These are phyloP conservation scores for Neoarthrinium moseri DNA, from an alignment of 2,329 filamentous ascomycete genomes.

Conservation along the genomic window DNA sequence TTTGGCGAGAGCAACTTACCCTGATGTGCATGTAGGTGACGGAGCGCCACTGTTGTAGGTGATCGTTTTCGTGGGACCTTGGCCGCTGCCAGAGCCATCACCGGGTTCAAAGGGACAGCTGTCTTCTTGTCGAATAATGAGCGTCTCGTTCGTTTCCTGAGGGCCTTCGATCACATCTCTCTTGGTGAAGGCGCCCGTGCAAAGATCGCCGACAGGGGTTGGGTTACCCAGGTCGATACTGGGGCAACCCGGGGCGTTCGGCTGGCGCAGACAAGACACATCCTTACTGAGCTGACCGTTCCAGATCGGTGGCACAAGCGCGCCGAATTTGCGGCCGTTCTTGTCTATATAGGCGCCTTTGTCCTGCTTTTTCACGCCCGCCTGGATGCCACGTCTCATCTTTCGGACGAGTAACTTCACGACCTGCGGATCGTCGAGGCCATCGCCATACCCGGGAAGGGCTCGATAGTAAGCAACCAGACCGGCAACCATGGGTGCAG, in stretches of 20 bases:
- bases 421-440: not conserved
- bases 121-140: not conserved
- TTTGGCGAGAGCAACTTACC: too few relatives aligned
- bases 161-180: too few relatives aligned
- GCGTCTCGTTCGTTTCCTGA: too few relatives aligned
- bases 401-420: not conserved
- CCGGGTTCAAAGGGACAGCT: not conserved
- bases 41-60: not conserved
- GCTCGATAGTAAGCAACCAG: not conserved
- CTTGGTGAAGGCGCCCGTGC: too few relatives aligned
- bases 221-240: too few relatives aligned
- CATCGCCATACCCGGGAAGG: not conserved
- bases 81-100: not conserved
- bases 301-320: not conserved
- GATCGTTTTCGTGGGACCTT: not conserved
- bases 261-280: not conserved
- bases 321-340: not conserved
- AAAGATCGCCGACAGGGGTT: too few relatives aligned
- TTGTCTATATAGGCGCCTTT: too few relatives aligned
- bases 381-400: not conserved
- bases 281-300: not conserved
- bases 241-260: not conserved
- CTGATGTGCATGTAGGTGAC: not conserved
- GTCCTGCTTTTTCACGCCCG: too few relatives aligned
- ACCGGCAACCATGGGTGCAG: not conserved